Conservation (phyloP, 345 rosid genomes). For the Chamaenerion angustifolium region DNA sequence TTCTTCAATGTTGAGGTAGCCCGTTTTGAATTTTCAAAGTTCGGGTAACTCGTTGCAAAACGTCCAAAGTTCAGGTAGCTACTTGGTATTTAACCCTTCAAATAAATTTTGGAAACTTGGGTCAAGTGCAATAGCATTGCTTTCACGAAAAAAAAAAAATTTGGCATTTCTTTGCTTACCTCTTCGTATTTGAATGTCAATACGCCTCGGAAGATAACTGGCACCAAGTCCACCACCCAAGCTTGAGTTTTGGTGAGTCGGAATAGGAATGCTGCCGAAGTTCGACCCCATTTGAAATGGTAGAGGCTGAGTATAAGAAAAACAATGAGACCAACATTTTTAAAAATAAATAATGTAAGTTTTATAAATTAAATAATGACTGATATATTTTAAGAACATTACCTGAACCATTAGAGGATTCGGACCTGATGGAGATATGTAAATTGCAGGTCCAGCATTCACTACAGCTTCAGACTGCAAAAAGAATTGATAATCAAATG, state of each 20-base stretch:
- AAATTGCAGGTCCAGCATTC: slow-evolving; percentile 74
- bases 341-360: slow-evolving; percentile 12
- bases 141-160: no score
- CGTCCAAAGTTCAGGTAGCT: no score
- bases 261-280: slow-evolving; percentile 36
- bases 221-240: slow-evolving; percentile 32
- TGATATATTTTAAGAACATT: slow-evolving; percentile 9
- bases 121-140: no score
- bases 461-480: slow-evolving; percentile 62
- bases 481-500: slow-evolving; percentile 8
- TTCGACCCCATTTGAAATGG: slow-evolving; percentile 49
- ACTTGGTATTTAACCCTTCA: no score
- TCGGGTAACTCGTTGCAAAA: no score
- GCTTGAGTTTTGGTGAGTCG: slow-evolving; percentile 40
- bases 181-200: slow-evolving; percentile 70
- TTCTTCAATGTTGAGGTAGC: no score
- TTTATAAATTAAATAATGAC: slow-evolving; percentile 1
- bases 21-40: no score
- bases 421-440: slow-evolving; percentile 53
- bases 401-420: slow-evolving; percentile 82
- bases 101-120: no score
- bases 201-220: slow-evolving; percentile 53
- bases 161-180: slow-evolving; percentile 16
- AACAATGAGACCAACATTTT: not conserved
- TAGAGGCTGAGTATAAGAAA: slow-evolving; percentile 39